Evolutionary conservation across 768 basidiomycete genomes (phyloP).

Genomic region (Mycena capillaripes): DNA sequence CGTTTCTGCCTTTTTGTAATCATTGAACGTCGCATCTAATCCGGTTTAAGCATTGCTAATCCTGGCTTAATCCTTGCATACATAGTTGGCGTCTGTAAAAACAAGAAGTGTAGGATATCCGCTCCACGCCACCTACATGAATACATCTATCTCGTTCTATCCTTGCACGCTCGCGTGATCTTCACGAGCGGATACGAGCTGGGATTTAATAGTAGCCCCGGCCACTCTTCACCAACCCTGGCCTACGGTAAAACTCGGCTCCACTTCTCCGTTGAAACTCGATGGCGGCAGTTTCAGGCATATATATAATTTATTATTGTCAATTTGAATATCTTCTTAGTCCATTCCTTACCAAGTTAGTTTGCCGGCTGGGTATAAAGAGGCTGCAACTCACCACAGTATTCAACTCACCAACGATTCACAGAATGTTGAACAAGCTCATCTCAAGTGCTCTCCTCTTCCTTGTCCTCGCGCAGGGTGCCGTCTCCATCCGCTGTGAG

Average conservation of each 20-base stretch:
- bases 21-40: no score
- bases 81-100: no score
- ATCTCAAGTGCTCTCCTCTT: slow-evolving; percentile 7
- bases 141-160: no score
- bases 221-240: background rate
- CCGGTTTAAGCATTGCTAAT: no score
- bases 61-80: no score
- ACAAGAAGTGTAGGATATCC: no score
- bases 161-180: no score
- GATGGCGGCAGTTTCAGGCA: background rate
- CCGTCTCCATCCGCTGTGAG: background rate
- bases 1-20: no score
- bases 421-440: slow-evolving; percentile 10
- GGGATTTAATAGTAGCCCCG: no score
- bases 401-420: slow-evolving; percentile 1
- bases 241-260: background rate
- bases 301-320: background rate
- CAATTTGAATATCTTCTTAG: background rate
- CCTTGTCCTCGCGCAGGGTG: background rate
- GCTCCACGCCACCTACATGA: no score
- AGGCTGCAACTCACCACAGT: background rate
- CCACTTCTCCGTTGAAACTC: slow-evolving; percentile 1
- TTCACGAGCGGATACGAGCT: no score
- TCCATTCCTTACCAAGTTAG: background rate
- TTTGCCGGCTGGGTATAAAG: background rate